A percentile compares a stretch with the other conserved stretches of the same genome.
These are phyloP conservation scores for Hydnomerulius pinastri DNA, from an alignment of 768 basidiomycete genomes.

Conservation along the genomic window DNA sequence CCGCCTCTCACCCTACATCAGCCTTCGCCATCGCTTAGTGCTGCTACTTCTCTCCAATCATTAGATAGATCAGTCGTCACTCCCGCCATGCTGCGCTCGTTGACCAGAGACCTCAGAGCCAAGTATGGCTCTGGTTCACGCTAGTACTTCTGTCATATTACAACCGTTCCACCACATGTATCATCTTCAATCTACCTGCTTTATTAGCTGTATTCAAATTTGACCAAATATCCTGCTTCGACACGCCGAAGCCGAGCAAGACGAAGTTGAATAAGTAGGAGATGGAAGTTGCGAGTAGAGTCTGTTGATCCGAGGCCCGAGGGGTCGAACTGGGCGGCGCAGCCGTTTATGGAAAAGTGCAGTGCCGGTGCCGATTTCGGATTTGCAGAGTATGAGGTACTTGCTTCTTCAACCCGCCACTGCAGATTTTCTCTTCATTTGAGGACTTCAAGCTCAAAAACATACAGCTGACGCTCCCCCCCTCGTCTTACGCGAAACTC, in stretches of 20 bases:
- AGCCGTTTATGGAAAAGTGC: slow-evolving; percentile 22
- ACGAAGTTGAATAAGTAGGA: no score
- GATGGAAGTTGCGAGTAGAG: background rate
- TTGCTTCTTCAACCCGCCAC: no score
- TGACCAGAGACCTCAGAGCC: slow-evolving; percentile 31
- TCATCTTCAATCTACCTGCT: background rate
- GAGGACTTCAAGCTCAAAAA: slow-evolving; percentile 7
- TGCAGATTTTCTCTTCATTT: background rate
- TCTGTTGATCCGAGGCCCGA: background rate
- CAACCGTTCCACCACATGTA: slow-evolving; percentile 9
- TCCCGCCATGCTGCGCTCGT: slow-evolving; percentile 59
- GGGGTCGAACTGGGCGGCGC: background rate
- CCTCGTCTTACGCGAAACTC: background rate
- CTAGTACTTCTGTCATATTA: slow-evolving; percentile 2
- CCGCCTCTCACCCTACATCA: slow-evolving; percentile 14
- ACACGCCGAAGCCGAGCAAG: no score
- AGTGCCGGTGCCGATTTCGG: no score
- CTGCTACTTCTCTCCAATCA: slow-evolving; percentile 41
- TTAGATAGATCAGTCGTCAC: slow-evolving; percentile 48
- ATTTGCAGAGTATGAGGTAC: no score
- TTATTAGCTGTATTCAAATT: background rate
- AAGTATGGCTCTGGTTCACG: slow-evolving; percentile 28
- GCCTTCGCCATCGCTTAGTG: slow-evolving; percentile 49
- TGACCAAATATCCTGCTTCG: no score
- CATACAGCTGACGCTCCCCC: background rate